Base-by-base conservation (phyloP, 139 green algal species). In the Penium margaritaceum region DNA sequence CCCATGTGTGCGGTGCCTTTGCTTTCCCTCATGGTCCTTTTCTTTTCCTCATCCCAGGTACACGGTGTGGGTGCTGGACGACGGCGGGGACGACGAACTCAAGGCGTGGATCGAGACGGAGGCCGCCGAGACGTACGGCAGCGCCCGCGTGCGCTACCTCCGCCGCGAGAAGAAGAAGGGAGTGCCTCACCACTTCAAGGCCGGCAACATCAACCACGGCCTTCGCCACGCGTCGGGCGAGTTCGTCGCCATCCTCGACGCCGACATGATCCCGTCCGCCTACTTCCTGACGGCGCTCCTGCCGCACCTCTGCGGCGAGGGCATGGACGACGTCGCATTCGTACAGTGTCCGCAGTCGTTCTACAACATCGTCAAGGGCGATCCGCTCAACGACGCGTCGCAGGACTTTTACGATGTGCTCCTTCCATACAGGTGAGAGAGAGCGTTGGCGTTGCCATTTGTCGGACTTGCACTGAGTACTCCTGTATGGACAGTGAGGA, bases 161-260 rank as follows among this genome's bases (percentile, higher is more conserved):
- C 71, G 71, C 5, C 39, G 71, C 15, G 27, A 38, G 37, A 78
- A 78, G 63, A 62, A 38, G 21, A 74, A 78, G 68, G 71, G 71
- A n/a, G 6, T 78, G 44, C 71, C 71, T n/a, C 71, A 78, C 54
- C 71, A 78, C 61, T 78, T 75, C 43, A 78, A 78, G 39, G 71
- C 71, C 3, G 71, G 71, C 27, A 78, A 78, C 64, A 75, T 78
- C 53, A 78, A 78, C 61, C 78, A 37, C 15, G 71, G 63, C 0
- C 30, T 78, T 0, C n/a, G 29, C 6, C 41, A 78, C 21, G 71
- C 63, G 5, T 67, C 32, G 27, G 71, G 71, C 5, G 71, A 78
- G 32, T 78, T 77, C 34, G 63, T 78, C 0, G 71, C 64, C 6
- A 77, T 78, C 0, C 30, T 78, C 21, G 71, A 78, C 46, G 71